Percentiles rank a stretch among this genome's conserved stretches.
phyloP scores from a whole-genome alignment of 2,329 filamentous ascomycete genomes.

The Sporothrix pseudoabietina region DNA sequence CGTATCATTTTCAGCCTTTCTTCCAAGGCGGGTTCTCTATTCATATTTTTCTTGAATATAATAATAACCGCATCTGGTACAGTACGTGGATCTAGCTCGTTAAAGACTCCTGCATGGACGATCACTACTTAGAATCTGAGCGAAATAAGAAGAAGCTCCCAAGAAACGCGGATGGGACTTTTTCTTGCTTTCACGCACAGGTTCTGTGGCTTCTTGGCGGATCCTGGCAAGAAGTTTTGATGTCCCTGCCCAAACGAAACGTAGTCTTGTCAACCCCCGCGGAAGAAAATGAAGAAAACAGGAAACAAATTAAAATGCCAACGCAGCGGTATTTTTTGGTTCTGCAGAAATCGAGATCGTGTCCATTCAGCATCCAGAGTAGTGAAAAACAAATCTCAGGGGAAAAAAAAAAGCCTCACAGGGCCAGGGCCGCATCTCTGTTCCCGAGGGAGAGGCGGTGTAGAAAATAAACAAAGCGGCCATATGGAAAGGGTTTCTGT shows the following conservation, averaged over 20 bases:
- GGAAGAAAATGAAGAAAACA: background rate
- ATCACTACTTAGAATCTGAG: background rate
- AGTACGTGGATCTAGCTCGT: background rate
- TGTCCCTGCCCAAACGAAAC: background rate
- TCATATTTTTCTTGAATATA: background rate
- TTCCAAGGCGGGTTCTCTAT: background rate
- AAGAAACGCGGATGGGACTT: background rate
- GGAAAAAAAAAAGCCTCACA: conserved; percentile 8
- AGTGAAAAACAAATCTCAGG: background rate
- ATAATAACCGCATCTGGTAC: background rate
- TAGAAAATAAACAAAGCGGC: background rate
- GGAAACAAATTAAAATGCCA: background rate
- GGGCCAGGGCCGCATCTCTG: background rate
- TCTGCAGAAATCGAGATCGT: background rate
- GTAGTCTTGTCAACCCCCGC: too few species aligned
- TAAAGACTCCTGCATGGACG: background rate
- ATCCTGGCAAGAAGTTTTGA: background rate
- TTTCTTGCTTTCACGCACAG: background rate
- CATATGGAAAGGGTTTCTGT: background rate
- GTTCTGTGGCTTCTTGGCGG: background rate
- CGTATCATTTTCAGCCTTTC: background rate
- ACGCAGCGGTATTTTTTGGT: background rate
- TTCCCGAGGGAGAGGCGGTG: conserved; percentile 13
- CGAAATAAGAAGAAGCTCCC: background rate
- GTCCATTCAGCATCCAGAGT: background rate